Base-by-base conservation (phyloP, 2,329 filamentous ascomycete species). In the Diaporthe ilicicola region DNA sequence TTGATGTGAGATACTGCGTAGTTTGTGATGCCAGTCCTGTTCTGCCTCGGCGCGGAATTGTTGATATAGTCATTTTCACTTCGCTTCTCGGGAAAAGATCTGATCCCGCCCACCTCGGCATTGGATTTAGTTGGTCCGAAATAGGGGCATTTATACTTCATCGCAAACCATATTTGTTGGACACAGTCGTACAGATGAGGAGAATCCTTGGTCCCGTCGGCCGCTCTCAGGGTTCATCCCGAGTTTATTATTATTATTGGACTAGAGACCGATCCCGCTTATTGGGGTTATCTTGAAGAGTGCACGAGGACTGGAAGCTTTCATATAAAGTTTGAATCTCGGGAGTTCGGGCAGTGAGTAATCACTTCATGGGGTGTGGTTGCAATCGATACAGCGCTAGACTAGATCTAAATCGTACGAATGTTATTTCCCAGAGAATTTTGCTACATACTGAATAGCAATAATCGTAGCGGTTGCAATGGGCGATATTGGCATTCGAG, bases 371-470 rank as follows among this genome's bases (percentile, higher is more conserved):
- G 32, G 13, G 3, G 6, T 15, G 8, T 53, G 4, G 13, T 53
- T 4, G 17, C 15, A 32, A 32, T 53, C 27, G 15, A 32, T 6
- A 3, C 29, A 9, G 46, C 22, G 22, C 15, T 4, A 15, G 32
- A 15, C 4, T 13, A 22, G 4, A 6, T 7, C 19, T 12, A 9
- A 54, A 29, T 13, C 19, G 6, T n/a, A 32, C 29, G 19, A 22
- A 37, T 15, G 22, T 50, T 12, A 15, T 50, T 50, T 27, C 46
- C 32, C n/a, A n/a, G n/a, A n/a, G n/a, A n/a, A n/a, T n/a, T n/a
- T n/a, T n/a, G n/a, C n/a, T n/a, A n/a, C n/a, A n/a, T n/a, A 5
- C 22, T 27, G 0, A 0, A 24, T 10, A 9, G 2, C 24, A 22
- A 2, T 48, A n/a, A 12, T 4, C 6, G 9, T 12, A 13, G n/a